A percentile compares a stretch with the other conserved stretches of the same genome.
Conservation (phyloP, 371 early-diverging fungal species). For the Smittium culicis region DNA sequence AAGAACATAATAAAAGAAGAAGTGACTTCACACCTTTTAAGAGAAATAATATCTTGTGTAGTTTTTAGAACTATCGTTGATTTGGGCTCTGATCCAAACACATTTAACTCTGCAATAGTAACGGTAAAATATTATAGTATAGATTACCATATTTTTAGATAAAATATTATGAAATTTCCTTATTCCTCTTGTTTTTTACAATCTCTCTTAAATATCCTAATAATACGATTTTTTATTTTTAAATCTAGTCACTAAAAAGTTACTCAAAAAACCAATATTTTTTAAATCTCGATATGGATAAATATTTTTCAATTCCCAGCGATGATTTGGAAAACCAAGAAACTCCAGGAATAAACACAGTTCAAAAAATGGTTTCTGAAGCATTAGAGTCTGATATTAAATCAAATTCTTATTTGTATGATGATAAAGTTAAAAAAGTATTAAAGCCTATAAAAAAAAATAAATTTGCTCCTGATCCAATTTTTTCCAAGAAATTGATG, state of each 20-base stretch:
- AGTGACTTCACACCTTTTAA: slow-evolving; percentile 23
- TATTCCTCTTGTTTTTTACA: too few species aligned
- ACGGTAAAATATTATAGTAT: too few species aligned
- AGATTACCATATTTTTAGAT: too few species aligned
- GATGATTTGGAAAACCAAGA: neutral
- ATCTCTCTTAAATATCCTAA: too few species aligned
- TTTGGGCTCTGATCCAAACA: slow-evolving; percentile 24
- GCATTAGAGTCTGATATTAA: neutral
- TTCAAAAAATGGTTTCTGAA: neutral
- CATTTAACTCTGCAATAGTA: slow-evolving; percentile 26
- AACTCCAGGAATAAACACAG: neutral
- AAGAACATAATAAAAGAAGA: slow-evolving; percentile 24
- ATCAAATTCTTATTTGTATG: neutral
- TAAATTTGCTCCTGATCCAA: neutral
- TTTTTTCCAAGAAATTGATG: neutral
- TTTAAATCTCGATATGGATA: slow-evolving; percentile 22
- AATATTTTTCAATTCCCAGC: slow-evolving; percentile 18
- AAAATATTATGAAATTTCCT: too few species aligned
- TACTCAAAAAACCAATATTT: slow-evolving; percentile 25
- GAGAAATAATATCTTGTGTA: slow-evolving; percentile 28
- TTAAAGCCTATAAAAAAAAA: neutral
- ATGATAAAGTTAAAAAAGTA: neutral
- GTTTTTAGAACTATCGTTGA: slow-evolving; percentile 30
- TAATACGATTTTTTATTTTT: too few species aligned
- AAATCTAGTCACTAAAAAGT: slow-evolving; percentile 13